A percentile compares a stretch with the other conserved stretches of the same genome.
phyloP scores from a whole-genome alignment of 2,329 filamentous ascomycete species.

The Capronia americana region DNA sequence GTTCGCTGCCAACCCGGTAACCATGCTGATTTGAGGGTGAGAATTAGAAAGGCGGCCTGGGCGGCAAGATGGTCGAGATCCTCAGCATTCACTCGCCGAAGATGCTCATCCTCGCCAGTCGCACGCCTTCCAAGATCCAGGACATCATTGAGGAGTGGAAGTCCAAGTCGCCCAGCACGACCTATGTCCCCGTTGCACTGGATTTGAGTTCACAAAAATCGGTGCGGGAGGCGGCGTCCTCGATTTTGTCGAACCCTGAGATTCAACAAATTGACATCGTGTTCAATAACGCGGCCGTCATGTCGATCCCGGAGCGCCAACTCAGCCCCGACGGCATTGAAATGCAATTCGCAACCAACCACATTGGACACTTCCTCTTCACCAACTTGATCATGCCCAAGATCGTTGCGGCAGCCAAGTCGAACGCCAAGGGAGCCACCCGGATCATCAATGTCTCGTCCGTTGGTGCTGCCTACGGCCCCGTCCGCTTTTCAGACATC shows the following conservation, averaged over 20 bases:
- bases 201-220: slow-evolving; percentile 46
- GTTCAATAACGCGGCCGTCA: slow-evolving; percentile 52
- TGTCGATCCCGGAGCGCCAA: slow-evolving; percentile 42
- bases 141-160: slow-evolving; percentile 27
- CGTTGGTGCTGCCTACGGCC: neutral
- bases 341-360: slow-evolving; percentile 48
- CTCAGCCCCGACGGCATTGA: slow-evolving; percentile 47
- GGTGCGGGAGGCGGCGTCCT: slow-evolving; percentile 44
- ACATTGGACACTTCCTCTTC: slow-evolving; percentile 50
- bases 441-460: slow-evolving; percentile 44
- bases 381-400: slow-evolving; percentile 50
- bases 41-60: slow-evolving; percentile 28
- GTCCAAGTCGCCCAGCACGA: slow-evolving; percentile 34
- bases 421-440: slow-evolving; percentile 28
- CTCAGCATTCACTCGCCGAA: slow-evolving; percentile 32
- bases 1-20: neutral
- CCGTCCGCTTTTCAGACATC: slow-evolving; percentile 45
- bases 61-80: slow-evolving; percentile 31
- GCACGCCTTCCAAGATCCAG: slow-evolving; percentile 32
- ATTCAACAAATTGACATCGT: slow-evolving; percentile 48
- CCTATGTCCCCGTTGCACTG: slow-evolving; percentile 42
- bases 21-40: neutral
- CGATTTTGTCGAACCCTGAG: slow-evolving; percentile 40
- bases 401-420: slow-evolving; percentile 41
- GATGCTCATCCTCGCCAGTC: slow-evolving; percentile 33